Percentiles rank a stretch among this genome's conserved stretches.
phyloP scores from a whole-genome alignment of 2,329 filamentous ascomycete genomes.

The Dryadomyces quercus-mongolicae region DNA sequence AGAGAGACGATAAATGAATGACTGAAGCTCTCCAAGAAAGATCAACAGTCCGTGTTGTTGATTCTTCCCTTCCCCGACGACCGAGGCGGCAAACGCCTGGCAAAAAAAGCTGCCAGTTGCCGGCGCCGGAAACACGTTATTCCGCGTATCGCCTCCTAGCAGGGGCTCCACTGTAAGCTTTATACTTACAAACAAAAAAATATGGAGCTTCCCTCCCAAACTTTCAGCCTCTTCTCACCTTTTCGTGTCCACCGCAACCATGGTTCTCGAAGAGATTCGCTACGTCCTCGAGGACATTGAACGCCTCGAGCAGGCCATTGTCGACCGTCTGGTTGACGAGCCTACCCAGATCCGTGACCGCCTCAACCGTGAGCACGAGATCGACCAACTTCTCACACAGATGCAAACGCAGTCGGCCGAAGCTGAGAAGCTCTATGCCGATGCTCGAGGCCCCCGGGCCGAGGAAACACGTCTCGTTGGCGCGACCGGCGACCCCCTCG shows the following conservation, averaged over 20 bases:
- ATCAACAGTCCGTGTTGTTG: neutral
- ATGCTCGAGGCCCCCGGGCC: conserved; percentile 57
- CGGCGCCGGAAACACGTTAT: neutral
- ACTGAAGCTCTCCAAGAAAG: no score
- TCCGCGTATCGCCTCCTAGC: neutral
- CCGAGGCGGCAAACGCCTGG: neutral
- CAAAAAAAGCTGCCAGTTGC: neutral
- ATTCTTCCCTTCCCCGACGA: neutral
- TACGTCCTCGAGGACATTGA: conserved; percentile 94
- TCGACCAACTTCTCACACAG: conserved; percentile 73
- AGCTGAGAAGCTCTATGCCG: conserved; percentile 73
- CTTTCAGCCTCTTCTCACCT: neutral
- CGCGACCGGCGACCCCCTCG: conserved; percentile 66
- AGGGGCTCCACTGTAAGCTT: no score
- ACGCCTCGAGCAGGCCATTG: conserved; percentile 85
- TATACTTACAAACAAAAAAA: neutral
- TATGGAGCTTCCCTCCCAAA: neutral
- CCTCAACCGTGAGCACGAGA: conserved; percentile 82
- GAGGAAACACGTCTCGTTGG: conserved; percentile 70
- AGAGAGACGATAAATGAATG: neutral
- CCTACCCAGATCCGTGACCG: conserved; percentile 87
- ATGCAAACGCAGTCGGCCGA: conserved; percentile 78
- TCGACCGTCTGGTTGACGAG: conserved; percentile 79
- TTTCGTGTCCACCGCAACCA: conserved; percentile 18
- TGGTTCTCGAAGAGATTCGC: conserved; percentile 89